These are phyloP conservation scores for Pichia ethanolica DNA, from an alignment of 805 yeast genomes.

Conservation along the genomic window DNA sequence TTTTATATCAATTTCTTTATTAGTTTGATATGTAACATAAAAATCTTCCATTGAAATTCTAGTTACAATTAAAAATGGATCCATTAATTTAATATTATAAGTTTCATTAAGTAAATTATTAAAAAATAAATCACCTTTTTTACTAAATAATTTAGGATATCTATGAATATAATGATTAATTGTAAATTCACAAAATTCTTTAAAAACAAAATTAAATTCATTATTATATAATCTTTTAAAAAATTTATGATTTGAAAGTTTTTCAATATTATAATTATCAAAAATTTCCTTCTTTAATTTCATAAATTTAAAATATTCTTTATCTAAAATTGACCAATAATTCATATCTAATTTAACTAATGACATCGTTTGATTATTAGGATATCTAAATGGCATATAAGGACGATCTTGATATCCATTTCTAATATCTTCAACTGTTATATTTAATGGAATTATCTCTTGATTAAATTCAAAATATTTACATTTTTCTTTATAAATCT, in stretches of 20 bases:
- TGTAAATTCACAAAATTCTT: conserved; percentile 37
- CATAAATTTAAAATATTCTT: conserved; percentile 36
- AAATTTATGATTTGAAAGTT: conserved; percentile 26
- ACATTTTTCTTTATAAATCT: neutral
- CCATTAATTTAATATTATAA: conserved; percentile 37
- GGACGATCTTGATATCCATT: conserved; percentile 32
- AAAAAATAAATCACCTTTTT: conserved; percentile 27
- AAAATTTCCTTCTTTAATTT: conserved; percentile 34
- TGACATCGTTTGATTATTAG: conserved; percentile 48
- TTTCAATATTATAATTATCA: conserved; percentile 30
- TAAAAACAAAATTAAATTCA: conserved; percentile 29
- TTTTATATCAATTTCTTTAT: conserved; percentile 32
- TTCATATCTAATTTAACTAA: conserved; percentile 41
- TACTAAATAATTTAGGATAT: conserved; percentile 38
- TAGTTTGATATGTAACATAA: conserved; percentile 33
- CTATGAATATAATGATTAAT: conserved; percentile 35
- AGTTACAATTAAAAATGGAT: conserved; percentile 38
- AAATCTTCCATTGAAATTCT: conserved; percentile 46
- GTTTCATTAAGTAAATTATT: conserved; percentile 38
- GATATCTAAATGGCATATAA: conserved; percentile 49
- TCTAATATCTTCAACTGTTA: conserved; percentile 15
- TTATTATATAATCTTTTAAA: conserved; percentile 29
- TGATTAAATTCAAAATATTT: conserved; percentile 11
- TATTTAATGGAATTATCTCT: conserved; percentile 12
- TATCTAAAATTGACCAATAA: conserved; percentile 45